phyloP scores from a whole-genome alignment of 495 filamentous ascomycete species.

The Penicillium simplicissimum region DNA sequence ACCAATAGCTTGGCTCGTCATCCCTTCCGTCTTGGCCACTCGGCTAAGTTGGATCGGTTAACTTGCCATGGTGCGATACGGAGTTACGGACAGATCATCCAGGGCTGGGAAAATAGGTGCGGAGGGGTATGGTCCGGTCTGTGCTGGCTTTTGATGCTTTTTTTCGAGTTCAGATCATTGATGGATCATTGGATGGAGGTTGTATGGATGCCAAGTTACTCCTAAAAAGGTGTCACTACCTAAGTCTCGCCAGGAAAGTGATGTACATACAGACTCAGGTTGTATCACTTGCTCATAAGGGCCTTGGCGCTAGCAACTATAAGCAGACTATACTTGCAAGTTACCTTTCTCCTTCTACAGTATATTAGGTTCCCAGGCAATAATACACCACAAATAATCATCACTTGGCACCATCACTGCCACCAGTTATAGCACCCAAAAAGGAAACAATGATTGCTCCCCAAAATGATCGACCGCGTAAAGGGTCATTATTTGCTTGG shows the following conservation, averaged over 20 bases:
- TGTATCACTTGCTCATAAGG: not conserved
- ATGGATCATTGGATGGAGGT: too few species aligned
- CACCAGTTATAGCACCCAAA: not conserved
- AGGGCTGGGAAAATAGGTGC: not conserved
- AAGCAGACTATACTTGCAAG: too few species aligned
- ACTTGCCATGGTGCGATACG: not conserved
- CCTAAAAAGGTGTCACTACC: too few species aligned
- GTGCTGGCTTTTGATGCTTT: too few species aligned
- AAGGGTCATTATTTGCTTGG: conserved; percentile 12
- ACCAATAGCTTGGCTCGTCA: conserved; percentile 18
- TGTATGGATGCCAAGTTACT: too few species aligned
- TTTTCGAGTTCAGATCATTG: too few species aligned
- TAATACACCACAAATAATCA: not conserved
- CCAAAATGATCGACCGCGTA: conserved; percentile 5
- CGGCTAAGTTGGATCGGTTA: not conserved
- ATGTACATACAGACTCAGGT: too few species aligned
- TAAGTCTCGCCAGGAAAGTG: too few species aligned
- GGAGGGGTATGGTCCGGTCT: too few species aligned
- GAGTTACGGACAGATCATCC: not conserved
- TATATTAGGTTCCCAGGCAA: not conserved
- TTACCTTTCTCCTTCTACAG: too few species aligned
- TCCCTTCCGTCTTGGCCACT: conserved; percentile 22
- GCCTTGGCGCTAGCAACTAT: not conserved
- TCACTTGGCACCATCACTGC: not conserved
- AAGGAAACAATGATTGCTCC: not conserved